phyloP scores from a whole-genome alignment of 1,284 basidiomycete species.

The Trichosporon sp. region DNA sequence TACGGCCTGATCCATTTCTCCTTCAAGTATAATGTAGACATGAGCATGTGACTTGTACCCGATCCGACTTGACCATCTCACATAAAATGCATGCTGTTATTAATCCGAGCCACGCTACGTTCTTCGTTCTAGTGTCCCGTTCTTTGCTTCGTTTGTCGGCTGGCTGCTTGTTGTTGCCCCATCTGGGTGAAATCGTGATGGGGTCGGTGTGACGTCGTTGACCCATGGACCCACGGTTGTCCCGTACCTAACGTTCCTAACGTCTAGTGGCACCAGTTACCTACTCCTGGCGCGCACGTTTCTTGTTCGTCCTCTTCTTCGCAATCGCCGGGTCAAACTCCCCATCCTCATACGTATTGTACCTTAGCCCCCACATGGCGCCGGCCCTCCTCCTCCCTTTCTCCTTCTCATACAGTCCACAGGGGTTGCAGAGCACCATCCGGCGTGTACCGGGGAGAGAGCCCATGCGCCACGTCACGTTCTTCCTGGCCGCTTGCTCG shows the following conservation, averaged over 20 bases:
- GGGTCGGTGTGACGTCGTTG: not conserved
- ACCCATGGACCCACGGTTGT: not conserved
- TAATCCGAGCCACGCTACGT: not conserved
- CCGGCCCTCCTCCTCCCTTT: conserved; percentile 3
- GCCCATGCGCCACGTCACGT: conserved; percentile 16
- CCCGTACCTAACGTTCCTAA: too few relatives aligned
- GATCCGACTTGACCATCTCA: not conserved
- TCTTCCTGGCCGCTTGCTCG: not conserved
- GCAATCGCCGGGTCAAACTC: not conserved
- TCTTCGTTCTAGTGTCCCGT: not conserved
- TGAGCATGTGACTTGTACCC: conserved; percentile 10
- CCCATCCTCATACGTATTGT: conserved; percentile 4
- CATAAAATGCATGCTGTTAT: conserved; percentile 3
- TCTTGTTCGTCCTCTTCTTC: not conserved
- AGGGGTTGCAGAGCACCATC: conserved; percentile 20
- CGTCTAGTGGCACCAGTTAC: too few relatives aligned
- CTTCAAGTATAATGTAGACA: conserved; percentile 8
- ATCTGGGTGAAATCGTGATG: not conserved
- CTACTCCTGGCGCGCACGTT: not conserved
- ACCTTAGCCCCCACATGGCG: not conserved
- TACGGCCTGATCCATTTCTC: not conserved
- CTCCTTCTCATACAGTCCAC: conserved; percentile 19
- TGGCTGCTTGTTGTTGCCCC: not conserved
- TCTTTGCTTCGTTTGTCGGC: not conserved
- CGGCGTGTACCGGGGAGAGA: not conserved